Conservation (phyloP, 257 asterid species). For the Leonotis leonurus region DNA sequence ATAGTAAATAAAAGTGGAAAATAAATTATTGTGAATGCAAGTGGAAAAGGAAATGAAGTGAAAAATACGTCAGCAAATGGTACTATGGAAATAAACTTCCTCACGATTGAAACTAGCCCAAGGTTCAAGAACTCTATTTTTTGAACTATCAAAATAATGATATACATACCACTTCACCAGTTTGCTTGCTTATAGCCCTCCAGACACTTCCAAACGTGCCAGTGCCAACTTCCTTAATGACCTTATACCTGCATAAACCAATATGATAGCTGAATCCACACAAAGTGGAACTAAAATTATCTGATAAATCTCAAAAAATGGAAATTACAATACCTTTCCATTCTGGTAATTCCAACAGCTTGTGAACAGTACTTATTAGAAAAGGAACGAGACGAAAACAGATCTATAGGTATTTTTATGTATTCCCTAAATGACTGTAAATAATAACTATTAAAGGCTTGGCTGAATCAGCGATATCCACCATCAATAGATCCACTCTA, state of each 20-base stretch:
- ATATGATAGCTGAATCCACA: background rate
- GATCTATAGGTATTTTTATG: constrained; percentile 17
- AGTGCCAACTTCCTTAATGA: constrained; percentile 90
- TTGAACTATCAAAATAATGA: background rate
- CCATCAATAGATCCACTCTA: constrained; percentile 39
- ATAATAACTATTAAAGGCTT: constrained; percentile 32
- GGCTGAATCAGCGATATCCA: constrained; percentile 54
- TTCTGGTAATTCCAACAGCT: constrained; percentile 39
- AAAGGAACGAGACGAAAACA: constrained; percentile 12
- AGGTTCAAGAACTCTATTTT: background rate
- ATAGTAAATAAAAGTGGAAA: background rate
- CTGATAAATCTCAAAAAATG: constrained; percentile 3
- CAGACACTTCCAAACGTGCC: constrained; percentile 97
- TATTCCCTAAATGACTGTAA: constrained; percentile 28
- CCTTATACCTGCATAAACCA: constrained; percentile 54
- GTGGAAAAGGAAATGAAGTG: background rate
- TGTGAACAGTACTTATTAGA: constrained; percentile 27
- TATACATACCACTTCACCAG: constrained; percentile 88
- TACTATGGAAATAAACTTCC: background rate
- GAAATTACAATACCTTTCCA: constrained; percentile 63
- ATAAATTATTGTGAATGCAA: background rate
- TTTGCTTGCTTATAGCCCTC: constrained; percentile 83
- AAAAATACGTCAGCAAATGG: background rate
- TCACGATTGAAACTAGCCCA: no score
- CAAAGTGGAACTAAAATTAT: background rate